These are phyloP conservation scores for Olyra latifolia DNA, from an alignment of 176 grass and related monocot genomes.

Conservation along the genomic window DNA sequence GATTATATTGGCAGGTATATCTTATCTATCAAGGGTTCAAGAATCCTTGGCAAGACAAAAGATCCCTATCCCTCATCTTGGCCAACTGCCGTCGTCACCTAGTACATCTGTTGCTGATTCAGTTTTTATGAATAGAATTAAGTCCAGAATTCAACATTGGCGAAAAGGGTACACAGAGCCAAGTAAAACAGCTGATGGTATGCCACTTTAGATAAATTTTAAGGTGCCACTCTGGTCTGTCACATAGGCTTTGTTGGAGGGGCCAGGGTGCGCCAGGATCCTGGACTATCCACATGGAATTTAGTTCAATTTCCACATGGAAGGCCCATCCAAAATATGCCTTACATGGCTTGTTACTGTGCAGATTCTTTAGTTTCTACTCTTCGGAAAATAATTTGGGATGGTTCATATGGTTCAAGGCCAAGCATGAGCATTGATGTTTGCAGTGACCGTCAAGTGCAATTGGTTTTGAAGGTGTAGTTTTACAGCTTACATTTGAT, in stretches of 20 bases:
- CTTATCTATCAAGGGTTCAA: slow-evolving; percentile 94
- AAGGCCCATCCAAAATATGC: background rate
- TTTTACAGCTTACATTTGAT: slow-evolving; percentile 28
- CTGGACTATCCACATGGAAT: background rate
- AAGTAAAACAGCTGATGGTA: slow-evolving; percentile 67
- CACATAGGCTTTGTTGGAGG: background rate
- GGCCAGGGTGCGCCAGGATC: background rate
- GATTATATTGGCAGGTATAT: slow-evolving; percentile 65
- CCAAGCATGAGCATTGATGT: slow-evolving; percentile 79
- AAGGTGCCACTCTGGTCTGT: background rate
- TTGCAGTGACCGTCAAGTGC: slow-evolving; percentile 73
- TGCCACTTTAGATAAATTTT: slow-evolving; percentile 16
- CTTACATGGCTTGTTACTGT: slow-evolving; percentile 18
- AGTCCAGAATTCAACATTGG: slow-evolving; percentile 67
- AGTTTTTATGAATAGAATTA: slow-evolving; percentile 74
- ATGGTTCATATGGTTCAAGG: slow-evolving; percentile 65
- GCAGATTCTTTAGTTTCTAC: slow-evolving; percentile 53
- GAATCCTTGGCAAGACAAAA: slow-evolving; percentile 74
- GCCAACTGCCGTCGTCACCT: slow-evolving; percentile 26
- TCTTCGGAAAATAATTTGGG: slow-evolving; percentile 66
- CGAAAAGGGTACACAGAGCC: slow-evolving; percentile 44
- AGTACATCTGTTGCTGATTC: slow-evolving; percentile 69
- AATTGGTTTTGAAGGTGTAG: slow-evolving; percentile 74
- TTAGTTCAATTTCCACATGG: background rate
- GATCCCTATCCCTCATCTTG: slow-evolving; percentile 34